Conservation (phyloP, 2,329 filamentous ascomycete genomes). For the Nemania sp. region DNA sequence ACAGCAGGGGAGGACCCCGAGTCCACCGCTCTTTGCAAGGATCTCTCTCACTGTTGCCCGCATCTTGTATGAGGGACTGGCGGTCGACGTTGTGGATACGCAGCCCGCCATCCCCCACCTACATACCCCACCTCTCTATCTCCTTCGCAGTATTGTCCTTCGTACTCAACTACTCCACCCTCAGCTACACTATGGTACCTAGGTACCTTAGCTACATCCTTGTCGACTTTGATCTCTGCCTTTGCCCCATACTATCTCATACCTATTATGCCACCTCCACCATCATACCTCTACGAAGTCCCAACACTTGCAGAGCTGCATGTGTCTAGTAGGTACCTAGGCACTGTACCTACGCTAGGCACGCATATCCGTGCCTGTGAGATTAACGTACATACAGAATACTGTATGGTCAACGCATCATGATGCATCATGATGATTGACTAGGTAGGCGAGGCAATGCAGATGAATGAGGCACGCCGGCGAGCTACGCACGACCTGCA, state of each 20-base stretch:
- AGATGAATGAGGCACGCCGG: slow-evolving; percentile 25
- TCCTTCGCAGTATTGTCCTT: no score
- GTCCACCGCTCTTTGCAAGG: slow-evolving; percentile 42
- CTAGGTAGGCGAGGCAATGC: slow-evolving; percentile 1
- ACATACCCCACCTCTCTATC: background rate
- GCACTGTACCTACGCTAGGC: background rate
- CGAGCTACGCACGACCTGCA: slow-evolving; percentile 20
- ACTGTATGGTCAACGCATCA: background rate
- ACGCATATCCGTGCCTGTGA: slow-evolving; percentile 25
- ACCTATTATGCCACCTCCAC: no score
- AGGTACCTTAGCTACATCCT: no score
- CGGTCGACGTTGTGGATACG: slow-evolving; percentile 35
- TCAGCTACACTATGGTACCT: background rate
- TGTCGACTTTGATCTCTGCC: no score
- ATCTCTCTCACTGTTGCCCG: slow-evolving; percentile 34
- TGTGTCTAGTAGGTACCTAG: no score
- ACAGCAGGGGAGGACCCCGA: slow-evolving; percentile 31
- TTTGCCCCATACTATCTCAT: no score
- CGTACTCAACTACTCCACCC: background rate
- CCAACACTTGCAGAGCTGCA: background rate
- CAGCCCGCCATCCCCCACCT: slow-evolving; percentile 24
- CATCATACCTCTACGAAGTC: background rate
- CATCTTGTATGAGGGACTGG: slow-evolving; percentile 40
- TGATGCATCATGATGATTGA: background rate
- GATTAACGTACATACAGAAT: background rate